Percentiles rank a stretch among this genome's conserved stretches.
These are phyloP conservation scores for Teratosphaeria zuluensis DNA, from an alignment of 2,329 filamentous ascomycete species.

Conservation along the genomic window DNA sequence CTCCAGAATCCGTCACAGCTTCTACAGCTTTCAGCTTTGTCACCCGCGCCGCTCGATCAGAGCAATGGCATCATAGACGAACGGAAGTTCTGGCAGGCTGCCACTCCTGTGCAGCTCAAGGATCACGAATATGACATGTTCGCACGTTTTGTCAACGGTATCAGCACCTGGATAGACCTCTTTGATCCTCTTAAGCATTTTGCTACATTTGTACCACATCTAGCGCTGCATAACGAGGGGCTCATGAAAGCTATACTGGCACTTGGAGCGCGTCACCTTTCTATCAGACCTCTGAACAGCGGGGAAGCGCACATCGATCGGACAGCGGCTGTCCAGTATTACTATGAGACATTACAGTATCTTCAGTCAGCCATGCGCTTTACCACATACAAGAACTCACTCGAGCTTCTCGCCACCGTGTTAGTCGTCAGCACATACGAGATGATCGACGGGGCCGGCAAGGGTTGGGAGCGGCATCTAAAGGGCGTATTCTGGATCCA, in stretches of 20 bases:
- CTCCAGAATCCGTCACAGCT: conserved; percentile 16
- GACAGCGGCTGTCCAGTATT: conserved; percentile 40
- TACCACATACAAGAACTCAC: conserved; percentile 46
- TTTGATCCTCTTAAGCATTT: conserved; percentile 35
- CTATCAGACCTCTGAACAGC: conserved; percentile 26
- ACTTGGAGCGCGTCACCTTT: conserved; percentile 44
- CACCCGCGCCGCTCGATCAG: conserved; percentile 8
- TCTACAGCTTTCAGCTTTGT: conserved; percentile 16
- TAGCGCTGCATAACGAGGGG: conserved; percentile 44
- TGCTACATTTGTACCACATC: conserved; percentile 27
- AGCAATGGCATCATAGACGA: conserved; percentile 12
- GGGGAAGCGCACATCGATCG: conserved; percentile 20
- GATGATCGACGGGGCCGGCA: conserved; percentile 51
- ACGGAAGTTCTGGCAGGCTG: conserved; percentile 17
- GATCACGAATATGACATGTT: conserved; percentile 31
- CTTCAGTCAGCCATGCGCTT: conserved; percentile 51
- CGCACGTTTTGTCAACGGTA: conserved; percentile 29
- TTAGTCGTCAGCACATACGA: conserved; percentile 55
- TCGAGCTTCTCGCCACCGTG: conserved; percentile 50
- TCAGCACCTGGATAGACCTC: conserved; percentile 34
- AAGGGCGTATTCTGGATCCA: conserved; percentile 59
- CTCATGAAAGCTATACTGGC: conserved; percentile 50
- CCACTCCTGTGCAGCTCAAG: conserved; percentile 19
- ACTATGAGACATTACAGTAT: conserved; percentile 54
- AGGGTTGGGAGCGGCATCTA: conserved; percentile 53